Conservation (phyloP, 805 yeast genomes). For the Starmerella davenportii region DNA sequence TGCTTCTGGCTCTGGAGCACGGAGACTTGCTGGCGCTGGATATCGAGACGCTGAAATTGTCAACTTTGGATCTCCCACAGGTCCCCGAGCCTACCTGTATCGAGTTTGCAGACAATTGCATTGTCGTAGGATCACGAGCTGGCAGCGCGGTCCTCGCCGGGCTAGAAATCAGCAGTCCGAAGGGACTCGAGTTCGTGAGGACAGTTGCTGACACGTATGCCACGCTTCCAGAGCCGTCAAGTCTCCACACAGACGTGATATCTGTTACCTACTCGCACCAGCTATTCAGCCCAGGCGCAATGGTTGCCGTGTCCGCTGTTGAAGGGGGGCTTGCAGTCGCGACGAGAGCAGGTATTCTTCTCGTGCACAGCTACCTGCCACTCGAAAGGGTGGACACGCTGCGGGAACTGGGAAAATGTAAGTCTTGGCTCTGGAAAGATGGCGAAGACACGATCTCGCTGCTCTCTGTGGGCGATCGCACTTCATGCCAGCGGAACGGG, state of each 20-base stretch:
- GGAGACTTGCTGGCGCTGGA: not conserved
- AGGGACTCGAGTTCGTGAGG: not conserved
- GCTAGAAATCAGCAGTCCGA: not conserved
- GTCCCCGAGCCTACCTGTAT: not conserved
- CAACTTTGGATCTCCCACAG: not conserved
- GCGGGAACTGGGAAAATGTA: slow-evolving; percentile 3
- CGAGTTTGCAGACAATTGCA: not conserved
- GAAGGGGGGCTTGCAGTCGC: slow-evolving; percentile 10
- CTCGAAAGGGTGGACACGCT: slow-evolving; percentile 2
- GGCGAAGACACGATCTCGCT: not conserved
- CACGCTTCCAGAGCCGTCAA: too few relatives aligned
- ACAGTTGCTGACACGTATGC: too few relatives aligned
- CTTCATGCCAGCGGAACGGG: not conserved
- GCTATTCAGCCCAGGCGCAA: slow-evolving; percentile 3
- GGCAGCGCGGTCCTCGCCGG: not conserved
- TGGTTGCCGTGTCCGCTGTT: slow-evolving; percentile 5
- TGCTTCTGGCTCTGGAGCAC: not conserved
- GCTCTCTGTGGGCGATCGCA: not conserved
- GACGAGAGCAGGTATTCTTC: slow-evolving; percentile 4
- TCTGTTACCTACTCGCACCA: too few relatives aligned
- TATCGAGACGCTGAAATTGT: not conserved
- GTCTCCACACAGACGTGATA: too few relatives aligned
- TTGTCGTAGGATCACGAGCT: not conserved
- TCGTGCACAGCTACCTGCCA: slow-evolving; percentile 9
- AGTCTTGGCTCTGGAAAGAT: slow-evolving; percentile 1